A percentile compares a stretch with the other conserved stretches of the same genome.
Evolutionary conservation across 768 basidiomycete genomes (phyloP).

Genomic region (Hortiboletus flavorubellus): DNA sequence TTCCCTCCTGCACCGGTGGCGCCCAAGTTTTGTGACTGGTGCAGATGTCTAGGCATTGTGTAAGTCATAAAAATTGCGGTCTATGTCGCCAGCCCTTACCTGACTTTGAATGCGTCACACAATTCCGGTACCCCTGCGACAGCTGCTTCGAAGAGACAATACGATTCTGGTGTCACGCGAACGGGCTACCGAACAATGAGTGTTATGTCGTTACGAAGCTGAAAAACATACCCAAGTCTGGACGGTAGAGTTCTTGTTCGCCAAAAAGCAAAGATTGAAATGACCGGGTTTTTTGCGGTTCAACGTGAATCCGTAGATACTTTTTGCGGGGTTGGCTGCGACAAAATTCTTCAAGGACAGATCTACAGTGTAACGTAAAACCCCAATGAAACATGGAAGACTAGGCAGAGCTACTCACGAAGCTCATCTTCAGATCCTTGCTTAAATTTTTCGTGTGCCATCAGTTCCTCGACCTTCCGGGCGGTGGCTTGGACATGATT

Average conservation of each 20-base stretch:
- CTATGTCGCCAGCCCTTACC: constrained; percentile 38
- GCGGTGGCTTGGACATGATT: constrained; percentile 95
- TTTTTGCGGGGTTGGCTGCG: constrained; percentile 89
- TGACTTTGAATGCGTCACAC: constrained; percentile 95
- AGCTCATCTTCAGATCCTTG: constrained; percentile 84
- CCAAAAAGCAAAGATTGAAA: constrained; percentile 90
- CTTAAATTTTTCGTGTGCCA: constrained; percentile 95
- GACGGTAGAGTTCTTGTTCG: constrained; percentile 85
- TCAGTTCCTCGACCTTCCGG: constrained; percentile 89
- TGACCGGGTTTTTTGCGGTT: constrained; percentile 90
- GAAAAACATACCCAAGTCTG: constrained; percentile 74
- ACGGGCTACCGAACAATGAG: constrained; percentile 55
- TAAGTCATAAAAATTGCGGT: constrained; percentile 4
- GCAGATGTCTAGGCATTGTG: constrained; percentile 53
- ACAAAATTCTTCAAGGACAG: constrained; percentile 85
- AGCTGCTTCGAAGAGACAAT: constrained; percentile 86
- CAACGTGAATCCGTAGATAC: constrained; percentile 92
- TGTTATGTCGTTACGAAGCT: not conserved
- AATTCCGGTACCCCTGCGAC: constrained; percentile 90
- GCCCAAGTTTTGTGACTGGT: constrained; percentile 68
- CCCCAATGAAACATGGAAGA: not conserved
- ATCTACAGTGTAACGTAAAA: constrained; percentile 44
- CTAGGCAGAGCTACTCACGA: constrained; percentile 52
- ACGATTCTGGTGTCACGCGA: constrained; percentile 83
- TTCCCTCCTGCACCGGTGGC: constrained; percentile 57